Base-by-base conservation (phyloP, 345 rosid species). In the Eucalyptus erythrocorys region DNA sequence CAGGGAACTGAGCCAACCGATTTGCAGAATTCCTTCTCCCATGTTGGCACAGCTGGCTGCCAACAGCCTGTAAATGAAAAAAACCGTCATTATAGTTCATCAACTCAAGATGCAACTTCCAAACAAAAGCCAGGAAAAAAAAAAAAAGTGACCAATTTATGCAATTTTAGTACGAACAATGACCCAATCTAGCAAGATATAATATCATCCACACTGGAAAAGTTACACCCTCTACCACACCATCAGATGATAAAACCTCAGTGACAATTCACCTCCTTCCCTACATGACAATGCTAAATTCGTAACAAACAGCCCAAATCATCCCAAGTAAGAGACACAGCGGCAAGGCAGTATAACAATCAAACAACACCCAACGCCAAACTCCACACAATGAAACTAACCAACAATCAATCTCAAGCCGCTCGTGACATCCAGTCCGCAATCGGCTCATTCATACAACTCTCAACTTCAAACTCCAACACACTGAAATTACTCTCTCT, bases 21-120 rank as follows among this genome's bases (percentile, higher is more conserved):
- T 45, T 48, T 82, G 89, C 90, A 89, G 53, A 87, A 89, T 40
- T 84, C 21, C 89, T 89, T 89, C 84, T 89, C 90, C 90, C 90
- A 89, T 32, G 89, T 19, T 57, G 90, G 90, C 16, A 89, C 87
- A 3, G 66, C 24, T 26, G 87, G 90, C 66, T 89, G 89, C 89
- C 90, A 82, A 37, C 32, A 57, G 87, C 88, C 90, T 89, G 68
- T 24, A 49, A 27, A 24, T 24, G 27, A 57, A 87, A 42, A 43
- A 87, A 14, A 50, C 53, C 22, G 8, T 21, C 45, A 22, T 27
- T 43, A 55, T 24, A 47, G 42, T 15, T 50, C 37, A 26, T 26
- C 53, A 81, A 53, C 24, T 27, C 61, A 27, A 51, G 16, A 19
- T n/a, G 16, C 24, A 43, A 45, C n/a, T 48, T 48, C 50, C 84